A percentile compares a stretch with the other conserved stretches of the same genome.
Evolutionary conservation across 2,329 filamentous ascomycete species (phyloP).

Genomic region (Penicillium brevicompactum): DNA sequence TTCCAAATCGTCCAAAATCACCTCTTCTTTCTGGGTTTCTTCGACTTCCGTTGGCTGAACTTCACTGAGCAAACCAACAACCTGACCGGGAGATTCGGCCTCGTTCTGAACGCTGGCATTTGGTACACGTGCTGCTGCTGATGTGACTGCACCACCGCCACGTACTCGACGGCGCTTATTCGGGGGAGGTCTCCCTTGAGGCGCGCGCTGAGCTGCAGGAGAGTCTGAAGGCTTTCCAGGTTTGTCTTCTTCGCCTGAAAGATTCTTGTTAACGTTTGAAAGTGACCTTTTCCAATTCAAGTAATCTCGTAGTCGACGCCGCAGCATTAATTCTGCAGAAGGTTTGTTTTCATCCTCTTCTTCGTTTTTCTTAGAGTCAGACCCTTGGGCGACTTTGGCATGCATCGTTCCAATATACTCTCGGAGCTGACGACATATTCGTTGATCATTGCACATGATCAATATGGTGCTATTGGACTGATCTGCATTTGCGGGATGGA

Average conservation of each 20-base stretch:
- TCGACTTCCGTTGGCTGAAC: slow-evolving; percentile 80
- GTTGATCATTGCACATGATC: slow-evolving; percentile 91
- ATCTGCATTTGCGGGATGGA: slow-evolving; percentile 74
- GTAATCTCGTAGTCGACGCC: slow-evolving; percentile 81
- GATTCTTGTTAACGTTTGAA: slow-evolving; percentile 69
- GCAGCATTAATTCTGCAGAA: slow-evolving; percentile 86
- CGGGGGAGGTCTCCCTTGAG: slow-evolving; percentile 68
- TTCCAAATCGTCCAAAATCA: slow-evolving; percentile 77
- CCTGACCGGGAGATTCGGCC: slow-evolving; percentile 74
- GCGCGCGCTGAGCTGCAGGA: slow-evolving; percentile 20
- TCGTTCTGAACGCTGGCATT: slow-evolving; percentile 77
- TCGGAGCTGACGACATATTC: slow-evolving; percentile 82
- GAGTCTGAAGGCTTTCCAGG: slow-evolving; percentile 25
- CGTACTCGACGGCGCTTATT: slow-evolving; percentile 86
- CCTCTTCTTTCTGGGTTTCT: slow-evolving; percentile 66
- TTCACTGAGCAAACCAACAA: slow-evolving; percentile 79
- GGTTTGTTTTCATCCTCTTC: slow-evolving; percentile 61
- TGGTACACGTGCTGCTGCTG: slow-evolving; percentile 64
- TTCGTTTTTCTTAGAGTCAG: slow-evolving; percentile 51
- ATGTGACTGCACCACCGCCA: slow-evolving; percentile 68
- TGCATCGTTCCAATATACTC: slow-evolving; percentile 94
- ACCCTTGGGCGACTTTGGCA: slow-evolving; percentile 53
- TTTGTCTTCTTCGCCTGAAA: slow-evolving; percentile 32
- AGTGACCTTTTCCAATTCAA: slow-evolving; percentile 90
- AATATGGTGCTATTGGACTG: slow-evolving; percentile 90